Conservation (phyloP, 2,329 filamentous ascomycete species). For the Neophaeococcomyces mojaviensis region DNA sequence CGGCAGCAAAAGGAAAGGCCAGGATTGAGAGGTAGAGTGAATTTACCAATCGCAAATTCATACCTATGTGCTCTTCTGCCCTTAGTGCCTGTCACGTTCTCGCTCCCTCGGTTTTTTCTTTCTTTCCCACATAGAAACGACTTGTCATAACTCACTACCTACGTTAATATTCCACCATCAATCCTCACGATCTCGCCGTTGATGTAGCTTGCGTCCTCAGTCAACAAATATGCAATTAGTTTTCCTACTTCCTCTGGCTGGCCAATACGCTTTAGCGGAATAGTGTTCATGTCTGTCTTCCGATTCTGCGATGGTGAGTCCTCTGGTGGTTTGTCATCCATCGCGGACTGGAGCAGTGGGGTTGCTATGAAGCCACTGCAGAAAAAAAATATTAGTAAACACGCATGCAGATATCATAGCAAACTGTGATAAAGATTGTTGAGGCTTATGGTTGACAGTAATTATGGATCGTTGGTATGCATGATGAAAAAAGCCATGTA, state of each 20-base stretch:
- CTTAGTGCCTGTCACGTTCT: too few species aligned
- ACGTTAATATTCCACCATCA: not conserved
- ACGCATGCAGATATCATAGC: not conserved
- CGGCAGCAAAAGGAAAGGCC: too few species aligned
- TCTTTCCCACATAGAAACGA: too few species aligned
- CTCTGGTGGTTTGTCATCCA: not conserved
- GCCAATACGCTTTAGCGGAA: not conserved
- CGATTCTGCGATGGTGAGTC: not conserved
- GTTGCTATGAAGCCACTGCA: not conserved
- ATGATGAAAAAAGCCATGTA: too few species aligned
- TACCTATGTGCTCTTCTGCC: too few species aligned
- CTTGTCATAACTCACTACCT: too few species aligned
- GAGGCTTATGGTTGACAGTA: too few species aligned
- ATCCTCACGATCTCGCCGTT: slow-evolving; percentile 18
- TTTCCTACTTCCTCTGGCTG: slow-evolving; percentile 30
- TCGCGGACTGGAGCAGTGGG: not conserved
- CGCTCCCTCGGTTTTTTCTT: too few species aligned
- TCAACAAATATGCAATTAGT: slow-evolving; percentile 40
- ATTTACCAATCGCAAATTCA: too few species aligned
- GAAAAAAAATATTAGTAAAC: not conserved
- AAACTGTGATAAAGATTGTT: not conserved
- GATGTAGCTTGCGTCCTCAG: slow-evolving; percentile 38
- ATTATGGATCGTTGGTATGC: too few species aligned
- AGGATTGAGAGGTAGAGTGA: too few species aligned
- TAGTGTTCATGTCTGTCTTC: not conserved